phyloP scores from a whole-genome alignment of 148 eudicot genomes.

The Heliosperma pusillum region DNA sequence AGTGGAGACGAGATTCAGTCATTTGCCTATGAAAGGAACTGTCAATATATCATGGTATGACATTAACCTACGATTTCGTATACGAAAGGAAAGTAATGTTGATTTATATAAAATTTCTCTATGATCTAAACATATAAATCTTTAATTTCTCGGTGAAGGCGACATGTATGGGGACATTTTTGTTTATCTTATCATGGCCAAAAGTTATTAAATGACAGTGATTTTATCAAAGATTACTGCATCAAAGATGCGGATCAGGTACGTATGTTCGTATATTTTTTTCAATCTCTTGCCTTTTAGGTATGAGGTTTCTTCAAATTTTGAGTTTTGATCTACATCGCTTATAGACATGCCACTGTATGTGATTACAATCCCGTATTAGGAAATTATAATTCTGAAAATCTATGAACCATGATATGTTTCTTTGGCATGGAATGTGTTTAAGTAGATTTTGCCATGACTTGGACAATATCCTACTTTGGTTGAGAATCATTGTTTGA shows the following conservation, averaged over 20 bases:
- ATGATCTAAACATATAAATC: neutral
- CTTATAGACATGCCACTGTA: neutral
- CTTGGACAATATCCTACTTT: neutral
- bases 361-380: neutral
- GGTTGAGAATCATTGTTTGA: neutral
- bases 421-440: neutral
- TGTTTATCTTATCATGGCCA: slow-evolving; percentile 68
- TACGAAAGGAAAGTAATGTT: neutral
- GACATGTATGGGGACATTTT: slow-evolving; percentile 86
- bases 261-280: slow-evolving; percentile 10
- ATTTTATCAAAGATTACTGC: slow-evolving; percentile 40
- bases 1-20: slow-evolving; percentile 51
- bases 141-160: slow-evolving; percentile 45
- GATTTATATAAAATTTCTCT: neutral
- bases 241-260: slow-evolving; percentile 85
- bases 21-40: slow-evolving; percentile 48
- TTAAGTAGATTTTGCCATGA: neutral
- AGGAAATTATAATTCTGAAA: too few relatives aligned
- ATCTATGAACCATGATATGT: neutral
- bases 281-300: neutral
- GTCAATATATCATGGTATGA: slow-evolving; percentile 69
- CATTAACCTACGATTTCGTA: neutral
- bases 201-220: slow-evolving; percentile 54
- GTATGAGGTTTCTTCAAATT: neutral
- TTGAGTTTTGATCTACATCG: neutral